Percentiles rank a stretch among this genome's conserved stretches.
phyloP scores from a whole-genome alignment of 1,139 yeast species.

The Candida neerlandica region DNA sequence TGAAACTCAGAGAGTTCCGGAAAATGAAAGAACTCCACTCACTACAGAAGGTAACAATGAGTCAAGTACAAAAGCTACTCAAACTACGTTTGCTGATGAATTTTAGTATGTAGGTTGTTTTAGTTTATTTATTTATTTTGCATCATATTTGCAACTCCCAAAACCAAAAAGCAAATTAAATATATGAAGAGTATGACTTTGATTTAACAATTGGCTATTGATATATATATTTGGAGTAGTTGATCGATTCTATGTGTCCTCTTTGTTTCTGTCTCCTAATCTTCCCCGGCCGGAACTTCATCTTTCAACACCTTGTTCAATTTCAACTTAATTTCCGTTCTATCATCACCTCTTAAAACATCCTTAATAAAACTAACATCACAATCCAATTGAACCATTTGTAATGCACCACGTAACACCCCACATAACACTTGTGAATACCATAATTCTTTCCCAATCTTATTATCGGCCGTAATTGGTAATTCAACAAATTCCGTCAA shows the following conservation, averaged over 20 bases:
- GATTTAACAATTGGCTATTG: no score
- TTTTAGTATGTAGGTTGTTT: no score
- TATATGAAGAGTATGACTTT: no score
- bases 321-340: constrained; percentile 77
- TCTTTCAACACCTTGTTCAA: constrained; percentile 78
- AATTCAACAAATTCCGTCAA: constrained; percentile 93
- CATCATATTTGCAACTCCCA: no score
- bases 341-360: constrained; percentile 77
- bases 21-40: neutral
- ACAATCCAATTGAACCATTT: constrained; percentile 94
- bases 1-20: neutral
- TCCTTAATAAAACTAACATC: constrained; percentile 83
- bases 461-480: constrained; percentile 63
- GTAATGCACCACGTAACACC: constrained; percentile 85
- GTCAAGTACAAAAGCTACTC: neutral
- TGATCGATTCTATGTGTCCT: neutral
- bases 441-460: constrained; percentile 79
- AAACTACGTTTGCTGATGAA: neutral
- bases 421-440: constrained; percentile 91
- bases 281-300: constrained; percentile 97
- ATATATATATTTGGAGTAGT: neutral
- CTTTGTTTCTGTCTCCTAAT: constrained; percentile 36
- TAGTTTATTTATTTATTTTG: no score
- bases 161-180: no score
- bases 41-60: neutral